Evolutionary conservation across 257 asterid genomes (phyloP).

Genomic region (Nemophila menziesii): DNA sequence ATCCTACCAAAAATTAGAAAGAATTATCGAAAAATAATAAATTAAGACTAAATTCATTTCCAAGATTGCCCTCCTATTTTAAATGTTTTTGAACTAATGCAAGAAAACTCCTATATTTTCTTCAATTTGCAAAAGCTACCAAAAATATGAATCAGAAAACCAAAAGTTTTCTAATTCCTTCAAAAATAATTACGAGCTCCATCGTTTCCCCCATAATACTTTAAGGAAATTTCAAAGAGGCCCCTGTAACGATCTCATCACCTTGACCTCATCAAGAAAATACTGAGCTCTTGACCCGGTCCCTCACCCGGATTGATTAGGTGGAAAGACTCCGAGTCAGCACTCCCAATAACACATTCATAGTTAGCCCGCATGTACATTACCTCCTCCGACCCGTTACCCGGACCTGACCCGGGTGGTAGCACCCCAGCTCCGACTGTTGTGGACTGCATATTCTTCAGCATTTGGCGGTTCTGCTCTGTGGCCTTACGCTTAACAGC

Average conservation of each 20-base stretch:
- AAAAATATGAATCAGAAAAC: neutral
- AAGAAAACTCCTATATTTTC: neutral
- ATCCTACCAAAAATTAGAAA: neutral
- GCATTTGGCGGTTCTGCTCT: slow-evolving; percentile 39
- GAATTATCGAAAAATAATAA: neutral
- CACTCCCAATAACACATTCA: slow-evolving; percentile 69
- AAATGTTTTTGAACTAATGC: neutral
- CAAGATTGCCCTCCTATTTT: neutral
- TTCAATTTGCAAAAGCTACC: neutral
- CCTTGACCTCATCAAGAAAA: slow-evolving; percentile 74
- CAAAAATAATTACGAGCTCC: neutral
- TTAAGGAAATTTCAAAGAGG: neutral
- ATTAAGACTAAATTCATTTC: neutral
- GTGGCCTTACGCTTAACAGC: slow-evolving; percentile 56
- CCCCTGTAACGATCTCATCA: slow-evolving; percentile 14
- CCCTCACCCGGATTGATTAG: slow-evolving; percentile 76
- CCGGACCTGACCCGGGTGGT: slow-evolving; percentile 46
- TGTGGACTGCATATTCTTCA: slow-evolving; percentile 65
- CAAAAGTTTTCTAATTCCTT: neutral
- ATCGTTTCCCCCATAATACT: neutral
- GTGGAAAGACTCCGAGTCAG: slow-evolving; percentile 87
- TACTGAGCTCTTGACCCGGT: slow-evolving; percentile 83
- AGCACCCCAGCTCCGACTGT: slow-evolving; percentile 93
- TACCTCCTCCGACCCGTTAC: slow-evolving; percentile 48
- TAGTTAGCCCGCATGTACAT: slow-evolving; percentile 95